A percentile compares a stretch with the other conserved stretches of the same genome.
These are phyloP conservation scores for Hypericum perforatum DNA, from an alignment of 345 rosid genomes.

Conservation along the genomic window DNA sequence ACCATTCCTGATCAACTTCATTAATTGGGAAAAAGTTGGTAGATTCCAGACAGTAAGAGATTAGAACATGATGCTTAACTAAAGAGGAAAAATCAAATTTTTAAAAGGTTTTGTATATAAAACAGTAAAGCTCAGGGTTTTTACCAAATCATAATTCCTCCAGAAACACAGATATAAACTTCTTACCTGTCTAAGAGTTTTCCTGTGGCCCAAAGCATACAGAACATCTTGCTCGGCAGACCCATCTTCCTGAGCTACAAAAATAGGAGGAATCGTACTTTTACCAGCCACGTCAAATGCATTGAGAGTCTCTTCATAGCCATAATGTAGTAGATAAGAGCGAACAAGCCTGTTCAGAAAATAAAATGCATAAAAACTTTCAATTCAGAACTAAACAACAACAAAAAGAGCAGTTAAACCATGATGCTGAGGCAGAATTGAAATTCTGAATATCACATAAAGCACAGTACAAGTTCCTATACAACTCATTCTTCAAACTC, in stretches of 20 bases:
- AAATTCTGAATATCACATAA: too few relatives aligned
- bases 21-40: conserved; percentile 14
- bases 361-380: not conserved
- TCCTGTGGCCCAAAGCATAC: conserved; percentile 72
- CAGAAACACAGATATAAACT: conserved; percentile 1
- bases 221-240: conserved; percentile 44
- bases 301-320: conserved; percentile 84
- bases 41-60: conserved; percentile 1
- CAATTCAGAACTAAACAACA: not conserved
- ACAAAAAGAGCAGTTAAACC: not conserved
- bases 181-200: conserved; percentile 67
- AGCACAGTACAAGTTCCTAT: too few relatives aligned
- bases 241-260: conserved; percentile 52
- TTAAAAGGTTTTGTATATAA: not conserved
- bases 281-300: conserved; percentile 74
- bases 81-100: not conserved
- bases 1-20: conserved; percentile 76
- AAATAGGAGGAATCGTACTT: conserved; percentile 61
- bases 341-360: conserved; percentile 62
- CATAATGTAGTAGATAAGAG: conserved; percentile 83
- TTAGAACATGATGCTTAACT: not conserved
- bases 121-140: not conserved
- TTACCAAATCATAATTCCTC: not conserved
- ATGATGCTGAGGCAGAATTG: too few relatives aligned
- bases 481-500: too few relatives aligned